phyloP scores from a whole-genome alignment of 2,329 filamentous ascomycete species.

The Trichoderma lentiforme region DNA sequence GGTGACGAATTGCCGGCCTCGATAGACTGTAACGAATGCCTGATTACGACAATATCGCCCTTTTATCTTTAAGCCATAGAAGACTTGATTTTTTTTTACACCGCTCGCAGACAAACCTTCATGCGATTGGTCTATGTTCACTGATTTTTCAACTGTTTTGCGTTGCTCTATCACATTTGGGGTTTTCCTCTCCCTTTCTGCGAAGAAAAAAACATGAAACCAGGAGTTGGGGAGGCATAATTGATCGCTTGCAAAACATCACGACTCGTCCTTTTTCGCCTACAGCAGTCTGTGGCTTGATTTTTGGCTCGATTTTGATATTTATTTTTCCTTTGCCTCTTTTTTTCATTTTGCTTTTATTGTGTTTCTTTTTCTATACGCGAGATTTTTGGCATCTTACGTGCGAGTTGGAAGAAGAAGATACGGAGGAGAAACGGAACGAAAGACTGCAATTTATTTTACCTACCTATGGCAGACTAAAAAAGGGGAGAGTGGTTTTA shows the following conservation, averaged over 20 bases:
- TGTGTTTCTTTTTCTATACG: background rate
- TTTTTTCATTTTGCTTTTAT: background rate
- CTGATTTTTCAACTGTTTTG: background rate
- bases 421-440: background rate
- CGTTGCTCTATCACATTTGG: background rate
- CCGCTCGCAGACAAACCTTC: background rate
- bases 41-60: slow-evolving; percentile 2
- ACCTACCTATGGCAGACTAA: background rate
- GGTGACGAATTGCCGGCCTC: background rate
- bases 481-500: background rate
- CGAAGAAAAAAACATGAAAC: background rate
- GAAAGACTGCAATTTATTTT: background rate
- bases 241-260: slow-evolving; percentile 10
- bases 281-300: background rate
- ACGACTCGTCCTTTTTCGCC: background rate
- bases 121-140: background rate
- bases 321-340: background rate
- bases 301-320: background rate
- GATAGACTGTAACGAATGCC: slow-evolving; percentile 19
- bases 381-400: background rate
- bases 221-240: slow-evolving; percentile 16
- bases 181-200: background rate
- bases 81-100: background rate
- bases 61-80: slow-evolving; percentile 10
- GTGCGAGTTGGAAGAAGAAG: background rate